phyloP scores from a whole-genome alignment of 257 asterid genomes.

The Plantago major region DNA sequence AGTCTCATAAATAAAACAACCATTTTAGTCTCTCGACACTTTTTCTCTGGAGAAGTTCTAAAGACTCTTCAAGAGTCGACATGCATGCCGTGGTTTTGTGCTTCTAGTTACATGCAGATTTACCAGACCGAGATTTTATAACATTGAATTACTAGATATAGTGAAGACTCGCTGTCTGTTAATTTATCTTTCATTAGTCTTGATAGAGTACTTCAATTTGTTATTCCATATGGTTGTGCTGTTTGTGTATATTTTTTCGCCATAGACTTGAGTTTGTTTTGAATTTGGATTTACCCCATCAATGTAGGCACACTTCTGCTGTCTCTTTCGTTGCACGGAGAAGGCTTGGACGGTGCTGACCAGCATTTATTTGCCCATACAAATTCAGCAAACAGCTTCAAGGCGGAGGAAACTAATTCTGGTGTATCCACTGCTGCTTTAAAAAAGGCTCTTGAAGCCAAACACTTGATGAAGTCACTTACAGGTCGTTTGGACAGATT shows the following conservation, averaged over 20 bases:
- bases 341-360: constrained; percentile 31
- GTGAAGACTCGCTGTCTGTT: no score
- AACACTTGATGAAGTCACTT: constrained; percentile 58
- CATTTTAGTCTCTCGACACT: no score
- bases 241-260: neutral
- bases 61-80: no score
- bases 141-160: no score
- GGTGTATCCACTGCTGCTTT: constrained; percentile 23
- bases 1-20: no score
- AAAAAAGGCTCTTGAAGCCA: constrained; percentile 47
- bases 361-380: constrained; percentile 28
- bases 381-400: constrained; percentile 15
- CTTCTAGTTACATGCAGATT: no score
- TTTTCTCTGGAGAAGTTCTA: no score
- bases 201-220: no score
- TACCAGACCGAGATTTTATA: no score
- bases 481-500: constrained; percentile 62
- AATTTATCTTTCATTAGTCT: no score
- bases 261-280: constrained; percentile 4
- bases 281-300: constrained; percentile 14
- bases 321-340: constrained; percentile 63
- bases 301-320: constrained; percentile 71
- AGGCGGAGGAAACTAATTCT: constrained; percentile 29
- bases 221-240: no score
- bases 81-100: no score